These are phyloP conservation scores for Cercospora brassicicola DNA, from an alignment of 2,329 filamentous ascomycete species.

Conservation along the genomic window DNA sequence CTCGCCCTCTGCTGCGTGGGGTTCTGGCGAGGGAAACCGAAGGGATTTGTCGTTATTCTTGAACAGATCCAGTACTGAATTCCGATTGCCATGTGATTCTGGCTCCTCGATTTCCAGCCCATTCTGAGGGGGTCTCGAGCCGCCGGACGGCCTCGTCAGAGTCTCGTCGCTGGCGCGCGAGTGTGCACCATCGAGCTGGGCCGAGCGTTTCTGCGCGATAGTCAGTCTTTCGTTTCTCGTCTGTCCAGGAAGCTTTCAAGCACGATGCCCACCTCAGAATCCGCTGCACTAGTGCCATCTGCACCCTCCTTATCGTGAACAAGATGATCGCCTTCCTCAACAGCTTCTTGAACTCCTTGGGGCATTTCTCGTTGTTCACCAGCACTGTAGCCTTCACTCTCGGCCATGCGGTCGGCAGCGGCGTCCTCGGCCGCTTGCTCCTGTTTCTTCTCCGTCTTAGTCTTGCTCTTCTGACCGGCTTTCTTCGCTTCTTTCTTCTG, in stretches of 20 bases:
- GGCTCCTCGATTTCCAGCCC: slow-evolving; percentile 37
- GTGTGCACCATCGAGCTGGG: slow-evolving; percentile 7
- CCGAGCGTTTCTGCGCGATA: neutral
- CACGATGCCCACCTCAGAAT: neutral
- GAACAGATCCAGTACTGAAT: slow-evolving; percentile 36
- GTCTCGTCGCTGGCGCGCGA: slow-evolving; percentile 24
- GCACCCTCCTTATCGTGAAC: neutral
- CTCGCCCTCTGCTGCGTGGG: slow-evolving; percentile 38
- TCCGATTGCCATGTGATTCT: slow-evolving; percentile 21
- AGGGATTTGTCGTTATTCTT: slow-evolving; percentile 37
- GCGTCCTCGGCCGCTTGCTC: slow-evolving; percentile 32
- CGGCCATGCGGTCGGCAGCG: slow-evolving; percentile 36
- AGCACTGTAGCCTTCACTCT: slow-evolving; percentile 36
- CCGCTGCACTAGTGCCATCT: neutral
- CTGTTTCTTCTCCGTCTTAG: slow-evolving; percentile 52
- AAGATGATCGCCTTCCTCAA: slow-evolving; percentile 31
- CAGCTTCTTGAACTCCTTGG: slow-evolving; percentile 35
- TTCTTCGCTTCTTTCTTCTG: slow-evolving; percentile 56
- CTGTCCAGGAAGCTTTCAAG: neutral
- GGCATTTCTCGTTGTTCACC: slow-evolving; percentile 35
- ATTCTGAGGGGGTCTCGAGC: slow-evolving; percentile 25
- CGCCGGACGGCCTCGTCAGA: slow-evolving; percentile 27
- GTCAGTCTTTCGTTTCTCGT: neutral
- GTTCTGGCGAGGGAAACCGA: slow-evolving; percentile 49
- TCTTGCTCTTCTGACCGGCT: slow-evolving; percentile 53